Conservation (phyloP, 306 rosid species). For the Argentina anserina region DNA sequence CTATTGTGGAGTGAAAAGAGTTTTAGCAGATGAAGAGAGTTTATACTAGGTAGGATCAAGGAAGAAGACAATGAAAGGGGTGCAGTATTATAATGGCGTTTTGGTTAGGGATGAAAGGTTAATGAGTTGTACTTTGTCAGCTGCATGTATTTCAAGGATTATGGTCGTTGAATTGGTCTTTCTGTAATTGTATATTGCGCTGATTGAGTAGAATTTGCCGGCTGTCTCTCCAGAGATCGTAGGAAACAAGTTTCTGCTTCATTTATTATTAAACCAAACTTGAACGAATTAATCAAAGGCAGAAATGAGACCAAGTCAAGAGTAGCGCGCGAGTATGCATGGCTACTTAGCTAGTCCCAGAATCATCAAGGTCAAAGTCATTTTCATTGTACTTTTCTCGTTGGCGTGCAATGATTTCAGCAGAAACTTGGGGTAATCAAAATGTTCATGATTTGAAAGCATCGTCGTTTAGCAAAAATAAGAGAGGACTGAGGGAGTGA, state of each 20-base stretch:
- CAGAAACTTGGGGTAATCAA: not conserved
- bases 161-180: not conserved
- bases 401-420: not conserved
- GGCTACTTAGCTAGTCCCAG: not conserved
- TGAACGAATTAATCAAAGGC: not conserved
- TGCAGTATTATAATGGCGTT: not conserved
- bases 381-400: conserved; percentile 2
- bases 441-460: not conserved
- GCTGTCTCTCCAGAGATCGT: not conserved
- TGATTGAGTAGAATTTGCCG: conserved; percentile 1
- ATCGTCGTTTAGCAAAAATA: not conserved
- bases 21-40: conserved; percentile 1
- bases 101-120: not conserved
- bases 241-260: not conserved
- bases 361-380: not conserved
- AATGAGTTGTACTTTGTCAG: not conserved
- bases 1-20: not conserved
- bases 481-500: not conserved
- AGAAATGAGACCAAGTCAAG: not conserved
- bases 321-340: not conserved
- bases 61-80: not conserved
- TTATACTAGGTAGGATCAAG: not conserved
- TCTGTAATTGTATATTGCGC: not conserved
- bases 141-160: not conserved
- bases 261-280: not conserved